phyloP scores from a whole-genome alignment of 129 eudicot genomes.

The Scalesia atractyloides region DNA sequence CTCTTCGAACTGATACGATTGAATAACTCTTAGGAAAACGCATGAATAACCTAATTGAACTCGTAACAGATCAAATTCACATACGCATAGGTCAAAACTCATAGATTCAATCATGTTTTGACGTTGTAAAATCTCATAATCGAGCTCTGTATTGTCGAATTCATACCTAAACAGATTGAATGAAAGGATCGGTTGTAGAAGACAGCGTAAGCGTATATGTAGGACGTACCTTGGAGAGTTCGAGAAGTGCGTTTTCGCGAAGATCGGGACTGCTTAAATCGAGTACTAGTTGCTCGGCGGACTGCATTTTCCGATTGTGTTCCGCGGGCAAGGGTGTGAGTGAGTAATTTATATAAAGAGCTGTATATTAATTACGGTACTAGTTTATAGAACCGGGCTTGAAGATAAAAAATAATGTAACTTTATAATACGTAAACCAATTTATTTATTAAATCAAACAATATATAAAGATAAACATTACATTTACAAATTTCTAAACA shows the following conservation, averaged over 20 bases:
- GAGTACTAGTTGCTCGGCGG: slow-evolving; percentile 84
- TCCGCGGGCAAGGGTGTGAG: too few species aligned
- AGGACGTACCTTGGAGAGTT: slow-evolving; percentile 72
- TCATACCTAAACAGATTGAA: not conserved
- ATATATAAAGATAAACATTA: too few species aligned
- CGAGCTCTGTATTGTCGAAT: not conserved
- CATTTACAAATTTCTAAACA: too few species aligned
- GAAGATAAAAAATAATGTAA: too few species aligned
- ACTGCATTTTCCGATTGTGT: slow-evolving; percentile 68
- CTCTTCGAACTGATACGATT: not conserved
- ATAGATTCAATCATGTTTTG: slow-evolving; percentile 5
- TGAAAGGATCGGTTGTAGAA: not conserved
- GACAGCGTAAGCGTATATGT: not conserved
- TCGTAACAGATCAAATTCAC: not conserved
- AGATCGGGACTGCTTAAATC: slow-evolving; percentile 88
- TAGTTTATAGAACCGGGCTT: too few species aligned
- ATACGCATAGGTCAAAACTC: not conserved
- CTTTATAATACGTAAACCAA: too few species aligned
- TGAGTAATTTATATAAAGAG: too few species aligned
- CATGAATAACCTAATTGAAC: slow-evolving; percentile 1
- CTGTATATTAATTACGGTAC: too few species aligned
- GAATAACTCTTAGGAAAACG: too few species aligned
- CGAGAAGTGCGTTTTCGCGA: slow-evolving; percentile 89
- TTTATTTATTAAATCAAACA: too few species aligned
- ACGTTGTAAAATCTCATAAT: not conserved